Percentiles rank a stretch among this genome's conserved stretches.
Conservation (phyloP, 2,329 filamentous ascomycete species). For the Fusarium guadeloupense region DNA sequence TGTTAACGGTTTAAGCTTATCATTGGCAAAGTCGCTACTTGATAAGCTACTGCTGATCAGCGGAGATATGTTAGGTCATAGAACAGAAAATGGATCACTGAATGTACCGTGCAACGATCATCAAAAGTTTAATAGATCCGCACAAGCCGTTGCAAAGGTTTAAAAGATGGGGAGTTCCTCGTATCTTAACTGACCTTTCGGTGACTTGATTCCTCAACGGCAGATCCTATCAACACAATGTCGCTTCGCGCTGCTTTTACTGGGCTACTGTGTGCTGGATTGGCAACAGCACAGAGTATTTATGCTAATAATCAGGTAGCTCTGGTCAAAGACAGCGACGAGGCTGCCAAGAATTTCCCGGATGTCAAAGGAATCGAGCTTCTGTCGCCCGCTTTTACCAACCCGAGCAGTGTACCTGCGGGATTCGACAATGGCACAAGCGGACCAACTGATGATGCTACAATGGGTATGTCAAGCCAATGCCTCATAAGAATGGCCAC, state of each 20-base stretch:
- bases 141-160: not conserved
- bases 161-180: slow-evolving; percentile 7
- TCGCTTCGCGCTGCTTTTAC: not conserved
- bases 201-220: not conserved
- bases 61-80: slow-evolving; percentile 1
- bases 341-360: slow-evolving; percentile 39
- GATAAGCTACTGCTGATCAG: slow-evolving; percentile 22
- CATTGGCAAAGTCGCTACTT: slow-evolving; percentile 10
- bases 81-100: not conserved
- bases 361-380: slow-evolving; percentile 36
- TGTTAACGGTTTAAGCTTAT: slow-evolving; percentile 29
- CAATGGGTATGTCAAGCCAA: slow-evolving; percentile 4
- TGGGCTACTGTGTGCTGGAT: slow-evolving; percentile 30
- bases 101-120: not conserved
- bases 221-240: slow-evolving; percentile 6
- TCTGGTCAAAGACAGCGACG: slow-evolving; percentile 33
- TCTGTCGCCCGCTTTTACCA: slow-evolving; percentile 40
- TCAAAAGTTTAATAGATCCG: not conserved
- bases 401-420: slow-evolving; percentile 33
- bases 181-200: not conserved
- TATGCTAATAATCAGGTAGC: slow-evolving; percentile 43
- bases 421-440: slow-evolving; percentile 43
- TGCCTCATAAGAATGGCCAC: not conserved
- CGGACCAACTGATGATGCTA: slow-evolving; percentile 40
- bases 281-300: slow-evolving; percentile 28